Conservation (phyloP, 805 yeast genomes). For the Lachancea cidri region DNA sequence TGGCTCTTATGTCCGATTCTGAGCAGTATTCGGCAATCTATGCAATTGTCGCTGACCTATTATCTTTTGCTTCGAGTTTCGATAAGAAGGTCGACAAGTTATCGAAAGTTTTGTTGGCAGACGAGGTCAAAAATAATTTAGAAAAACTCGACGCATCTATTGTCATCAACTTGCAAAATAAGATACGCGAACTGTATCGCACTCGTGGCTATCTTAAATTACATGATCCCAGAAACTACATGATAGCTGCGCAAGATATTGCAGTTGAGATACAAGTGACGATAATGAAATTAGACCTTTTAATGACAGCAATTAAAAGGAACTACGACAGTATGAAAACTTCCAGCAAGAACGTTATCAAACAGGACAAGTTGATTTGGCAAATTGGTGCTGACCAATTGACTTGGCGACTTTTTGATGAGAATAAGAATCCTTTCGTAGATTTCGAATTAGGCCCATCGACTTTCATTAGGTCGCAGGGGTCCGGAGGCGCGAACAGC, state of each 20-base stretch:
- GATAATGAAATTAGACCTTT: slow-evolving; percentile 37
- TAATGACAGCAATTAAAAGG: slow-evolving; percentile 40
- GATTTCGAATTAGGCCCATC: slow-evolving; percentile 50
- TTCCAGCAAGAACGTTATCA: slow-evolving; percentile 17
- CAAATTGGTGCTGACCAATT: slow-evolving; percentile 48
- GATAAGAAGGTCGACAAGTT: slow-evolving; percentile 42
- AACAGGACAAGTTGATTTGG: slow-evolving; percentile 39
- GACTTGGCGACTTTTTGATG: slow-evolving; percentile 53
- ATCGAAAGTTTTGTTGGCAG: slow-evolving; percentile 48
- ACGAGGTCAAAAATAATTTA: slow-evolving; percentile 41
- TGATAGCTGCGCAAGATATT: slow-evolving; percentile 36
- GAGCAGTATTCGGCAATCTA: slow-evolving; percentile 52
- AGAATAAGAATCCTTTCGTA: slow-evolving; percentile 42
- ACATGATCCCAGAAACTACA: slow-evolving; percentile 30
- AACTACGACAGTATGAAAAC: slow-evolving; percentile 28
- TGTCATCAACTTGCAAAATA: slow-evolving; percentile 48
- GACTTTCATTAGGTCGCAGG: slow-evolving; percentile 43
- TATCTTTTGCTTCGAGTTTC: slow-evolving; percentile 34
- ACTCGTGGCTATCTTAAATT: slow-evolving; percentile 39
- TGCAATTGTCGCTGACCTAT: slow-evolving; percentile 43
- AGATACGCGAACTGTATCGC: slow-evolving; percentile 37
- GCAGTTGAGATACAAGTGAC: slow-evolving; percentile 34
- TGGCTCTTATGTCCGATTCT: slow-evolving; percentile 51
- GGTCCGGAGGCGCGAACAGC: slow-evolving; percentile 47
- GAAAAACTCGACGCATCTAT: slow-evolving; percentile 33